Base-by-base conservation (phyloP, 768 basidiomycete genomes). In the Boletus speciosus region DNA sequence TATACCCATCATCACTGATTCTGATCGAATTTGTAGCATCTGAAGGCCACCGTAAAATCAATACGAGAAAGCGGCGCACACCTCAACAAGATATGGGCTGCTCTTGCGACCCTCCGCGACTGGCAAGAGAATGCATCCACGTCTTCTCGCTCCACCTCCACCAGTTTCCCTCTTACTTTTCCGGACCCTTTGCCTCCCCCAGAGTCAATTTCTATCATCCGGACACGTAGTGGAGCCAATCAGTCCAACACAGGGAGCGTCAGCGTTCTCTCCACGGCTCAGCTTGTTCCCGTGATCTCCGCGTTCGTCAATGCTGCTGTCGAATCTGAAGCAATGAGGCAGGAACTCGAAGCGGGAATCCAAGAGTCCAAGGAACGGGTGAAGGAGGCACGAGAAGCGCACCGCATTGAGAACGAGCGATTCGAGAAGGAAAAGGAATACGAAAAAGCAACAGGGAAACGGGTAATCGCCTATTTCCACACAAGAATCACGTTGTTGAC, bases 281-380 rank as follows among this genome's bases (percentile, higher is more conserved):
- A 90, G 60, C 75, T 92, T 61, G 72, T 92, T 14, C 88, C 89
- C 15, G 76, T 88, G 21, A 62, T 91, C 29, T 56, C 76, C 7
- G 77, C 81, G 4, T 72, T 93, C n/a, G 77, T 87, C 14, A 76
- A 86, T 37, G 68, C 69, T 7, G 77, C 73, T 2, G 59, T 83
- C 16, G 67, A 76, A 27, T 77, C 83, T 8, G 69, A 74, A 42
- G 60, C 64, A 16, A 69, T 87, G 21, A 79, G 81, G 12, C 77
- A 81, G 31, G 86, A 84, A 51, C 69, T 93, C 15, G 89, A 90
- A 10, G 72, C 72, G 5, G 85, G 84, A 6, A 54, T 71, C 0
- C 76, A 79, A 59, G 78, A 82, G 27, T 76, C 71, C 36, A 90
- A 81, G 64, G 84, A 87, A 47, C 65, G 73, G 10, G 57, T 62